Conservation (phyloP, 352 stramenopile species). For the Pythium sp. region DNA sequence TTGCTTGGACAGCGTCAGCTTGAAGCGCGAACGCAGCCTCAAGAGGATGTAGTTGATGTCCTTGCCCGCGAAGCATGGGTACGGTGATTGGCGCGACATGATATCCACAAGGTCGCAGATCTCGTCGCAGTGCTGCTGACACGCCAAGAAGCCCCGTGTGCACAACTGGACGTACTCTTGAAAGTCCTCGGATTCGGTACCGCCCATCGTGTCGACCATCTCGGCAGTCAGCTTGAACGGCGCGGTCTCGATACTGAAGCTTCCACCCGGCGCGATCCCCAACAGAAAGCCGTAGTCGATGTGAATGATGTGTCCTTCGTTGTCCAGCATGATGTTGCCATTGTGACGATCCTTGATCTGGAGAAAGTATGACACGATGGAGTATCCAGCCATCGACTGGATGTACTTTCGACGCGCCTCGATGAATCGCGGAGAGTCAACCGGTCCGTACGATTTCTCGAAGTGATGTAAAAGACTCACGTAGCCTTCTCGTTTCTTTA, state of each 20-base stretch:
- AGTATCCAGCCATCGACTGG: conserved; percentile 97
- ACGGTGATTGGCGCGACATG: conserved; percentile 94
- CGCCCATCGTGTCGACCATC: conserved; percentile 98
- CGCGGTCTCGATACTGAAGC: conserved; percentile 98
- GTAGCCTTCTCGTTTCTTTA: conserved; percentile 97
- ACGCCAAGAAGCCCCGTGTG: conserved; percentile 95
- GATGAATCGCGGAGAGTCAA: conserved; percentile 85
- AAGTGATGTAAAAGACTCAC: conserved; percentile 95
- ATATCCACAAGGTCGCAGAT: conserved; percentile 97
- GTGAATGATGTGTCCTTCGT: conserved; percentile 97
- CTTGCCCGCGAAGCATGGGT: conserved; percentile 94
- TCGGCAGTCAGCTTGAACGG: conserved; percentile 99
- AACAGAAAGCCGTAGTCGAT: conserved; percentile 99
- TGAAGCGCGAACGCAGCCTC: conserved; percentile 85
- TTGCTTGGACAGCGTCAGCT: conserved; percentile 83
- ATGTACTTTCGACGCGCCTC: conserved; percentile 96
- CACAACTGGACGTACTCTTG: conserved; percentile 97
- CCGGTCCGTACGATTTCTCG: conserved; percentile 92
- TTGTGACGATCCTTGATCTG: conserved; percentile 99
- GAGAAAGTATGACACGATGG: conserved; percentile 97
- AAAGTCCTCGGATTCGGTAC: conserved; percentile 88
- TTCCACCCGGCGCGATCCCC: conserved; percentile 97
- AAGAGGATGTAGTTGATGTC: conserved; percentile 84
- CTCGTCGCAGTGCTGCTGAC: conserved; percentile 94
- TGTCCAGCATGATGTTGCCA: conserved; percentile 99